These are phyloP conservation scores for Termitomyces sp. DNA, from an alignment of 768 basidiomycete species.

Conservation along the genomic window DNA sequence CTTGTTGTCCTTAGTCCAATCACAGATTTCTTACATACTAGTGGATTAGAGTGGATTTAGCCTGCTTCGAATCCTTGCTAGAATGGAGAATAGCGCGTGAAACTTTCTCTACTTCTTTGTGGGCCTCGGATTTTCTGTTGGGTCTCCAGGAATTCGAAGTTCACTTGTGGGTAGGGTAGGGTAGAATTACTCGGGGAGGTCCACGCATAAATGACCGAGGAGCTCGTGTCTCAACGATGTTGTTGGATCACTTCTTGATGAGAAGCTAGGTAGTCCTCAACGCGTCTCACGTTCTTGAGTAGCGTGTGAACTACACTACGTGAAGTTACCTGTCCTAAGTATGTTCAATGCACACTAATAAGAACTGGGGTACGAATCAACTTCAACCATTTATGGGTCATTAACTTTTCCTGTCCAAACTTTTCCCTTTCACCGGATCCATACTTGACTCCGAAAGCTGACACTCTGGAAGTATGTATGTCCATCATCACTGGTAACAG, in stretches of 20 bases:
- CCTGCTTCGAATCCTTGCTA: background rate
- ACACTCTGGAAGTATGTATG: background rate
- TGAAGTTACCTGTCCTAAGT: too few species aligned
- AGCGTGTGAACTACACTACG: too few species aligned
- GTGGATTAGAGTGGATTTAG: background rate
- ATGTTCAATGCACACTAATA: background rate
- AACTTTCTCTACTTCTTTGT: background rate
- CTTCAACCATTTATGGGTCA: background rate
- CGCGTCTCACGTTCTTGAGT: background rate
- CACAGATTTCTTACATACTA: background rate
- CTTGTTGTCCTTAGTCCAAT: background rate
- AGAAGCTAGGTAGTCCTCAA: background rate
- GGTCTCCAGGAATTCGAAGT: background rate
- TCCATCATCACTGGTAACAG: background rate
- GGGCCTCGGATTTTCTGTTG: background rate
- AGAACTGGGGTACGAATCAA: background rate
- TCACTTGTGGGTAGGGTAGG: too few species aligned
- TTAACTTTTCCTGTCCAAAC: background rate
- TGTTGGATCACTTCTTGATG: background rate
- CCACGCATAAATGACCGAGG: too few species aligned
- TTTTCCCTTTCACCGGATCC: background rate
- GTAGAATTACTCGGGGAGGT: too few species aligned
- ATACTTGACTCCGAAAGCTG: background rate
- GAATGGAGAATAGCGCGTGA: background rate
- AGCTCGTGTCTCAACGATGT: background rate